Evolutionary conservation across 2,329 filamentous ascomycete species (phyloP), one percentile per base, ranked within the genome.

Genomic region (Pseudogymnoascus sp.): DNA sequence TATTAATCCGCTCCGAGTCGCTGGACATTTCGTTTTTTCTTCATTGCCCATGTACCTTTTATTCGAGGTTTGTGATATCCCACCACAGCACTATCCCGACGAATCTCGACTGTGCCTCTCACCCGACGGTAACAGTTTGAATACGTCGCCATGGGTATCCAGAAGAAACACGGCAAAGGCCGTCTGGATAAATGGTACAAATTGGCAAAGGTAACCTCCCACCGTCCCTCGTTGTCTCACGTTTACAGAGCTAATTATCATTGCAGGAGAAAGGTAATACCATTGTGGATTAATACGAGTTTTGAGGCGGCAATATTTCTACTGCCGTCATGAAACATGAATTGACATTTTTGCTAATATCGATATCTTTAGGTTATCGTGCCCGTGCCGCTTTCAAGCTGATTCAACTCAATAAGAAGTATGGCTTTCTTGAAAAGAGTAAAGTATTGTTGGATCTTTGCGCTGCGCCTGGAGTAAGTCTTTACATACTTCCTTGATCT

Each of bases 131-230:
- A 54, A 33, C 47, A 54, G 47, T 4, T 54, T 54, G 47, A 54
- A 33, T 43, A 50, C 57, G 64, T 60, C 58, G 66, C 67, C 62
- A 97, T 97, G 94, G 92, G 90, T 71, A 93, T 97, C 71, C 91
- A 97, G 73, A 97, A 97, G 83, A 97, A 97, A 83, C 89, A 96
- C 79, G 93, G 92, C 78, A 97, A 97, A 80, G 93, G 93, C 76
- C 92, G 93, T 84, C 82, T 97, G 71, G 94, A 99, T 77, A 97
- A 97, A 77, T 97, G 92, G 90, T 99, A 97, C 78, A 93, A 92
- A 74, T 86, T 97, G 70, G 94, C 94, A 64, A 99, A 99, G 77
- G 94, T 99, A 75, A 97, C 97, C 28, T 20, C 16, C 33, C 33
- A 20, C 25, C n/a, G 1, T 54, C 28, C 47, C 28, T 20, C 47